Evolutionary conservation across 139 green algal genomes (phyloP).

Genomic region (Chlamydomonas sphaeroides): DNA sequence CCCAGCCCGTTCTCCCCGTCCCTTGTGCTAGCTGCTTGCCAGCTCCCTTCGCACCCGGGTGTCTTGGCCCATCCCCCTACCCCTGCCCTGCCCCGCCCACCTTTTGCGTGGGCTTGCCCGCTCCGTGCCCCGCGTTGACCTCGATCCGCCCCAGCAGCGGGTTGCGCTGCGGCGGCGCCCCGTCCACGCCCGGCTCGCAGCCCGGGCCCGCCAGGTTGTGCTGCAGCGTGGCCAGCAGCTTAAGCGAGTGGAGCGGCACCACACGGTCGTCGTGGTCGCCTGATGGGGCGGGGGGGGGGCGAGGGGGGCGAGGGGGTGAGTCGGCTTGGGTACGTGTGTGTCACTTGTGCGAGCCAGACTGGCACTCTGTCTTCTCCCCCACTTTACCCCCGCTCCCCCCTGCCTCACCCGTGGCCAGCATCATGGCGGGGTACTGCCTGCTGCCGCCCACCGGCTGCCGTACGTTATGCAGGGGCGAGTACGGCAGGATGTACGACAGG

Average conservation of each 20-base stretch:
- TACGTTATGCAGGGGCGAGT: slow-evolving; percentile 95
- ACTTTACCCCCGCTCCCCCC: not conserved
- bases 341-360: too few relatives aligned
- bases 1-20: too few relatives aligned
- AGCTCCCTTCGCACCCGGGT: too few relatives aligned
- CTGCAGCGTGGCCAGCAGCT: slow-evolving; percentile 86
- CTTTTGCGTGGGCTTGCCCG: slow-evolving; percentile 92
- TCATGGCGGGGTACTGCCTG: slow-evolving; percentile 83
- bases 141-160: slow-evolving; percentile 89
- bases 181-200: not conserved
- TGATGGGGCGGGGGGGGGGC: slow-evolving; percentile 26
- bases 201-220: slow-evolving; percentile 61
- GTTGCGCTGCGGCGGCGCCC: slow-evolving; percentile 75
- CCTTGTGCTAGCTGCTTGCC: too few relatives aligned
- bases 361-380: too few relatives aligned
- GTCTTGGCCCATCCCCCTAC: too few relatives aligned
- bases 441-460: slow-evolving; percentile 47
- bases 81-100: not conserved
- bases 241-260: slow-evolving; percentile 89
- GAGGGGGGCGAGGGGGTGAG: not conserved
- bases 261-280: slow-evolving; percentile 89
- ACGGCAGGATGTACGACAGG: slow-evolving; percentile 78
- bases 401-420: slow-evolving; percentile 85
- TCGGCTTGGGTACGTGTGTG: too few relatives aligned
- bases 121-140: slow-evolving; percentile 78